Conservation (phyloP, 2,329 filamentous ascomycete genomes). For the Phialocephala sp. region DNA sequence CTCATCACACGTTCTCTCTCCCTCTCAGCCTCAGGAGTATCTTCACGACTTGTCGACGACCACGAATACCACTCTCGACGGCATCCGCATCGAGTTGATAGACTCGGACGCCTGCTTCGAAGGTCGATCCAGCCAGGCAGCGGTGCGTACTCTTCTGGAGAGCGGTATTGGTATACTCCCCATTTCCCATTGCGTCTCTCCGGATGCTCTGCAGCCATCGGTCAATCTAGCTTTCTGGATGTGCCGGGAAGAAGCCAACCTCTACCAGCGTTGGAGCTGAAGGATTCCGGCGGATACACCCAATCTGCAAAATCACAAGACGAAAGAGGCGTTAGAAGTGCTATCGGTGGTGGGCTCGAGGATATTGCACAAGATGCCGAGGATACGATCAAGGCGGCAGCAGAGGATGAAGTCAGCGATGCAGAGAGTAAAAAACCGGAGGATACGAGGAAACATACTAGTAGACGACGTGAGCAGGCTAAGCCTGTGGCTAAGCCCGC, state of each 20-base stretch:
- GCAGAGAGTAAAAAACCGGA: slow-evolving; percentile 8
- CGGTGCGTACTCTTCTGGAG: not conserved
- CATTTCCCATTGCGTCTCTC: slow-evolving; percentile 5
- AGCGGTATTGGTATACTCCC: not conserved
- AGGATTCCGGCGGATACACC: slow-evolving; percentile 22
- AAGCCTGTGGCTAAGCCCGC: slow-evolving; percentile 1
- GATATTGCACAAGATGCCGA: not conserved
- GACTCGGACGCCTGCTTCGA: slow-evolving; percentile 3
- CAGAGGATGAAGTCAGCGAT: not conserved
- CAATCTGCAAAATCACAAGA: slow-evolving; percentile 5
- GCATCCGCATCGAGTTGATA: not conserved
- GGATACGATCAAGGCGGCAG: not conserved
- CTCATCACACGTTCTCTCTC: not conserved
- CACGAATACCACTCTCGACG: slow-evolving; percentile 3
- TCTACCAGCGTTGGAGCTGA: slow-evolving; percentile 39
- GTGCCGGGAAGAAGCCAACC: slow-evolving; percentile 43
- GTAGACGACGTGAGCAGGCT: slow-evolving; percentile 5
- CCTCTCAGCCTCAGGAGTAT: not conserved
- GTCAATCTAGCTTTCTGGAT: slow-evolving; percentile 54
- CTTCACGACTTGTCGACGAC: not conserved
- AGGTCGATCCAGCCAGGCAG: slow-evolving; percentile 1
- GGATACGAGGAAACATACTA: slow-evolving; percentile 11
- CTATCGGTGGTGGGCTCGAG: not conserved
- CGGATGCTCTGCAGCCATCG: not conserved
- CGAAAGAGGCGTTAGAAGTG: not conserved